Evolutionary conservation across 73 alveolate species (phyloP), one percentile per base, ranked within the genome.

Genomic region (Blepharisma stoltei): DNA sequence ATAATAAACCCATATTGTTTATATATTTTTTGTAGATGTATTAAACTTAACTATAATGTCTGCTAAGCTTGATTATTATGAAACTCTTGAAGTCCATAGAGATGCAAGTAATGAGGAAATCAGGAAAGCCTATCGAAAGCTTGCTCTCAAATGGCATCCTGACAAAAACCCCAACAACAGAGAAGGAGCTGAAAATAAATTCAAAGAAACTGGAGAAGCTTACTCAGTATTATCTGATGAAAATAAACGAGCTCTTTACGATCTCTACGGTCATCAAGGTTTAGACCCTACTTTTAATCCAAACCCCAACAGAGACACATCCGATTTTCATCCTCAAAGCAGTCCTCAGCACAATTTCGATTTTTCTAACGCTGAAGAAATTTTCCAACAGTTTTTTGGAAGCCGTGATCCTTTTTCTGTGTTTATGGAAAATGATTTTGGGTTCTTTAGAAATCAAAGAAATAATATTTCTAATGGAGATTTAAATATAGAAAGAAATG

Each of bases 191-290:
- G 92, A 90, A 79, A 96, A 88, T 81, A 86, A 76, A 80, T 96
- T 96, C 80, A 94, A 94, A 88, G 88, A 90, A 88, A 78, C 95
- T 60, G 98, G 97, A 44, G 98, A 97, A 84, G 99, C 99, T 3
- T 97, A 97, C 85, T 97, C 93, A 70, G 90, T 89, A 67, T 82
- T 97, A 70, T 86, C 97, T 9, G 89, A 95, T 83, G 86, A 85
- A 32, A 93, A 90, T 71, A 97, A 97, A 87, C 84, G 97, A 82
- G 60, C 76, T 11, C 67, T 85, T 47, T 97, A 97, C 88, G 99
- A 97, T 83, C 86, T 78, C 70, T 93, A 93, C 78, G 99, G 99
- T 54, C 88, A 83, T 71, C 96, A 87, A 27, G 95, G 94, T 8
- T 54, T 90, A 46, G 69, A 86, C 43, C 91, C 79, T 6, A 86